Evolutionary conservation across 2,329 filamentous ascomycete genomes (phyloP).

Genomic region (Pseudogymnoascus sp.): DNA sequence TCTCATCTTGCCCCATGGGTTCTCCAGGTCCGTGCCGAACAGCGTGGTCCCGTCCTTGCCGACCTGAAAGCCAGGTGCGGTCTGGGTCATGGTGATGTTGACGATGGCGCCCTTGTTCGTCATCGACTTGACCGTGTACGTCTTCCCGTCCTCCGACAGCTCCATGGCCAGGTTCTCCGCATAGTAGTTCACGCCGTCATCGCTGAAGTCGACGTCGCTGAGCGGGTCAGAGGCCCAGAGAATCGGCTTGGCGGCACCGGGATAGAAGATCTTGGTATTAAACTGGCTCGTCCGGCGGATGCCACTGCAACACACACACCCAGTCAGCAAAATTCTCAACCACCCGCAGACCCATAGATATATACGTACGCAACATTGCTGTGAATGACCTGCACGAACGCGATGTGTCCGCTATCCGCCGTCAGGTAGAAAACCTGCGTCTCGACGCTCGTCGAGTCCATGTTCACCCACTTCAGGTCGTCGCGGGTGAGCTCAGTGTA

Average conservation of each 20-base stretch:
- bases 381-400: slow-evolving; percentile 87
- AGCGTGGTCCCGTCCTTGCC: slow-evolving; percentile 77
- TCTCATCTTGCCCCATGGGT: slow-evolving; percentile 88
- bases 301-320: slow-evolving; percentile 49
- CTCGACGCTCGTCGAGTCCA: slow-evolving; percentile 84
- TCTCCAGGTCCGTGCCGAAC: slow-evolving; percentile 75
- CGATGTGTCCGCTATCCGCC: slow-evolving; percentile 67
- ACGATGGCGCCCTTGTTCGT: slow-evolving; percentile 73
- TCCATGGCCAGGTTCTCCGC: slow-evolving; percentile 79
- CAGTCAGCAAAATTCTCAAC: background rate
- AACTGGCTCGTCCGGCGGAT: slow-evolving; percentile 88
- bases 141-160: slow-evolving; percentile 73
- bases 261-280: slow-evolving; percentile 85
- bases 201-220: slow-evolving; percentile 71
- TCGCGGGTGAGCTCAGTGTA: slow-evolving; percentile 73
- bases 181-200: slow-evolving; percentile 74
- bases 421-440: slow-evolving; percentile 91
- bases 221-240: slow-evolving; percentile 81
- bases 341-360: background rate
- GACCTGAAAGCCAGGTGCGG: slow-evolving; percentile 71
- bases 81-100: slow-evolving; percentile 72
- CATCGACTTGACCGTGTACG: slow-evolving; percentile 85
- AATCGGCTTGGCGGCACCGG: slow-evolving; percentile 61
- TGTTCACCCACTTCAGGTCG: slow-evolving; percentile 72
- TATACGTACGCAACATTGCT: slow-evolving; percentile 84